phyloP scores from a whole-genome alignment of 495 filamentous ascomycete species.

The Penicillium waksmanii region DNA sequence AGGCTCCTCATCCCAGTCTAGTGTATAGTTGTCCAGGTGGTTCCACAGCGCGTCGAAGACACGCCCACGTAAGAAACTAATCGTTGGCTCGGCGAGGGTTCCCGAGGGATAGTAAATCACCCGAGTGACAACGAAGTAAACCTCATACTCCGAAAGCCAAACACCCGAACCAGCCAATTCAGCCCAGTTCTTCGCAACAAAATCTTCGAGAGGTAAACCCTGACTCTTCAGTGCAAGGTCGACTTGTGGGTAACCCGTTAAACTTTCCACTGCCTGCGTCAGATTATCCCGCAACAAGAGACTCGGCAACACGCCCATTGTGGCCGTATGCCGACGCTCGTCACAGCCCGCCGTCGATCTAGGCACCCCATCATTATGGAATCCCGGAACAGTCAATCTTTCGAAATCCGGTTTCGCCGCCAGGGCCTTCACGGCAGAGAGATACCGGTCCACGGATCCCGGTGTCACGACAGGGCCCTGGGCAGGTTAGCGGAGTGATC shows the following conservation, averaged over 20 bases:
- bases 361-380: slow-evolving; percentile 1
- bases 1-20: slow-evolving; percentile 5
- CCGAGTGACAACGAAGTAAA: slow-evolving; percentile 3
- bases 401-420: slow-evolving; percentile 2
- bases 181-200: slow-evolving; percentile 4
- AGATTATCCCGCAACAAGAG: slow-evolving; percentile 7
- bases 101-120: slow-evolving; percentile 11
- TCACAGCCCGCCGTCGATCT: background rate
- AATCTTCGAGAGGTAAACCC: background rate
- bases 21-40: slow-evolving; percentile 6
- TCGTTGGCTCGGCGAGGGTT: slow-evolving; percentile 1
- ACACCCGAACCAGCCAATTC: slow-evolving; percentile 10
- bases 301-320: slow-evolving; percentile 4
- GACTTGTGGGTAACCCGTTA: background rate
- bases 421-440: background rate
- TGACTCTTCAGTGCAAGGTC: background rate
- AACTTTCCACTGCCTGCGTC: slow-evolving; percentile 3
- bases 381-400: slow-evolving; percentile 3
- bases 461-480: slow-evolving; percentile 11
- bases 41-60: slow-evolving; percentile 9
- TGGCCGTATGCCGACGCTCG: background rate
- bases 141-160: slow-evolving; percentile 7
- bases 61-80: slow-evolving; percentile 9
- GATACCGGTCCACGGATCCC: slow-evolving; percentile 2
- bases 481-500: slow-evolving; percentile 6